Evolutionary conservation across 176 grass and related monocot species (phyloP).

Genomic region (Bromus sterilis): DNA sequence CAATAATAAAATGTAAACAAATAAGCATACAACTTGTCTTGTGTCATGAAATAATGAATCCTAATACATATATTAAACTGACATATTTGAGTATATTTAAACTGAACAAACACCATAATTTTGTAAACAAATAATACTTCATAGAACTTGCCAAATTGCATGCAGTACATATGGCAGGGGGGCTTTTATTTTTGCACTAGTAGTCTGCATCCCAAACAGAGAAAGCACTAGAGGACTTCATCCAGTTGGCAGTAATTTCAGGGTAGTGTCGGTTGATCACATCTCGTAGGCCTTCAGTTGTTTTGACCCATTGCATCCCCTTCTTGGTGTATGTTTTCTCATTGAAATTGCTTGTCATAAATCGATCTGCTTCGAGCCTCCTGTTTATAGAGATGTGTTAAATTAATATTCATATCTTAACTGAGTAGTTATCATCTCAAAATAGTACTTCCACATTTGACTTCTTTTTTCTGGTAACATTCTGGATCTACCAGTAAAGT

Average conservation of each 20-base stretch:
- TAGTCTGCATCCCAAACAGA: conserved; percentile 32
- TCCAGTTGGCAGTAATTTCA: conserved; percentile 33
- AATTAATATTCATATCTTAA: conserved; percentile 23
- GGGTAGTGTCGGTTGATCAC: conserved; percentile 48
- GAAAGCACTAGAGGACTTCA: conserved; percentile 62
- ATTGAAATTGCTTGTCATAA: conserved; percentile 57
- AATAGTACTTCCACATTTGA: conserved; percentile 4
- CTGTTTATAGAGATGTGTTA: conserved; percentile 18
- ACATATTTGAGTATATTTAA: not conserved
- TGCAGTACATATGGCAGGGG: not conserved
- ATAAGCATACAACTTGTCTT: conserved; percentile 13
- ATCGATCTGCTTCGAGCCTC: conserved; percentile 58
- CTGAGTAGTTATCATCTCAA: conserved; percentile 5
- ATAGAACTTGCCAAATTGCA: conserved; percentile 9
- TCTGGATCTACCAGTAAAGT: conserved; percentile 3
- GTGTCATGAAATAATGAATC: not conserved
- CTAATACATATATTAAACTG: not conserved
- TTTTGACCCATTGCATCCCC: conserved; percentile 48
- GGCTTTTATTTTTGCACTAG: conserved; percentile 19
- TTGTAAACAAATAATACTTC: conserved; percentile 6
- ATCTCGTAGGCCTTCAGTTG: conserved; percentile 49
- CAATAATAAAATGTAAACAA: not conserved
- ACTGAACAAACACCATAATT: conserved; percentile 10
- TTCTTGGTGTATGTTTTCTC: conserved; percentile 58
- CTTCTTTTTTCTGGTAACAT: conserved; percentile 2